phyloP scores from a whole-genome alignment of 2,329 filamentous ascomycete species.

The Penicillium sclerotiorum region DNA sequence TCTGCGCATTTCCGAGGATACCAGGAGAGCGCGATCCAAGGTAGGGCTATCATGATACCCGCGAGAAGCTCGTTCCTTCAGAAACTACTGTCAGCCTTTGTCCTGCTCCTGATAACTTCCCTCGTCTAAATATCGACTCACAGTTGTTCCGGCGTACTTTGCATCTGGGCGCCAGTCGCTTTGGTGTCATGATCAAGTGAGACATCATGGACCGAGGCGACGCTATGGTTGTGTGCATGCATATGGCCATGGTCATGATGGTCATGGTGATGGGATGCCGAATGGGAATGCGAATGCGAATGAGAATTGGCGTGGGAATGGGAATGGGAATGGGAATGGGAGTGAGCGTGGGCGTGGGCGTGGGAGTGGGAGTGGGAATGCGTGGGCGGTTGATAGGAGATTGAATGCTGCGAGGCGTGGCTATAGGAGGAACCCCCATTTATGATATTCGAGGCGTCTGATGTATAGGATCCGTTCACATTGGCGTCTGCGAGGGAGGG shows the following conservation, averaged over 20 bases:
- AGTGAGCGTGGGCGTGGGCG: constrained; percentile 24
- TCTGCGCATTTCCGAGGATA: constrained; percentile 32
- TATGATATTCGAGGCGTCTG: constrained; percentile 14
- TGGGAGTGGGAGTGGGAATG: constrained; percentile 43
- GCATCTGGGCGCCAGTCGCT: not conserved
- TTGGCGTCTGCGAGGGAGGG: constrained; percentile 26
- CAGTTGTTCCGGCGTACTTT: constrained; percentile 9
- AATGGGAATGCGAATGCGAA: constrained; percentile 8
- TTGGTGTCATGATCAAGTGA: constrained; percentile 7
- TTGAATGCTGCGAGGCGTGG: constrained; percentile 28
- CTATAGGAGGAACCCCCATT: constrained; percentile 25
- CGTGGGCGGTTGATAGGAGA: constrained; percentile 33
- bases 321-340: not conserved
- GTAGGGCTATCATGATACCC: constrained; percentile 46
- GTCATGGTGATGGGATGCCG: too few relatives aligned
- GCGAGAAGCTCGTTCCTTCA: constrained; percentile 53
- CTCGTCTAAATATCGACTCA: constrained; percentile 10
- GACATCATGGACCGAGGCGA: constrained; percentile 20
- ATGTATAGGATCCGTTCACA: constrained; percentile 20
- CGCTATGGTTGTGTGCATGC: constrained; percentile 28
- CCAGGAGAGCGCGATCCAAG: constrained; percentile 43
- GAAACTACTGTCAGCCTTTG: constrained; percentile 3
- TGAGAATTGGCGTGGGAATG: constrained; percentile 19
- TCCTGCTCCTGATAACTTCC: not conserved
- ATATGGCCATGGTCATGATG: constrained; percentile 14